Base-by-base conservation (phyloP, 495 filamentous ascomycete species). In the Penicilliopsis zonata region DNA sequence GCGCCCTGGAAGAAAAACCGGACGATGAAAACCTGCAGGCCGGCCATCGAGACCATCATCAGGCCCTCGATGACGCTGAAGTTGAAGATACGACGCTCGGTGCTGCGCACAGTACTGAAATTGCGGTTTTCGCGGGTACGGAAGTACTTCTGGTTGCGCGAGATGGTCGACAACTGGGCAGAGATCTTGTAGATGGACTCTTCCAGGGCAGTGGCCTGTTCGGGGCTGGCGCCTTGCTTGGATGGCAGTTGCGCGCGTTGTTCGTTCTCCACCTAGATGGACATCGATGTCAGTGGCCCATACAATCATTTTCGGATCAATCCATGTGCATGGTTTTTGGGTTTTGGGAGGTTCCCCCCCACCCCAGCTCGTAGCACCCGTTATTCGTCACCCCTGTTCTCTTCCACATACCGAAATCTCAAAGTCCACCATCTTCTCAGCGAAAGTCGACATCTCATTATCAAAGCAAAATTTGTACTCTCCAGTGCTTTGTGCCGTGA, bases 141-240 rank as follows among this genome's bases (percentile, higher is more conserved):
- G 78, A 99, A 99, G 63, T 96, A 96, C 53, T 96, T 96, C 53
- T 99, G 92, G 65, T 94, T 94, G 29, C 92, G 78, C 12, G 83
- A 84, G 51, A 99, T 88, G 34, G 88, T 95, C n/a, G 86, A 93
- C 22, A 99, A 63, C 49, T 92, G 84, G 31, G 82, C 76, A 4
- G 88, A 95, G 31, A 99, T 65, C 62, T 95, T 95, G 69, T 84
- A 82, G 51, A 96, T 82, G 8, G 86, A 92, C 62, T 99, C 92
- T 52, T 96, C 90, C 20, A 99, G 72, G 6, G 74, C 79, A 29
- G 76, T 75, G 9, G 88, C 87, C 50, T 99, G 92, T 57, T 99
- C 92, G 25, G 88, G 82, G 34, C 76, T 73, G 31, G 81, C 82
- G 41, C 88, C 88, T 64, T 93, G 85, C 50, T 88, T 90, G 30